A percentile compares a stretch with the other conserved stretches of the same genome.
phyloP scores from a whole-genome alignment of 441 rosid genomes.

The Rhodomyrtus psidioides region DNA sequence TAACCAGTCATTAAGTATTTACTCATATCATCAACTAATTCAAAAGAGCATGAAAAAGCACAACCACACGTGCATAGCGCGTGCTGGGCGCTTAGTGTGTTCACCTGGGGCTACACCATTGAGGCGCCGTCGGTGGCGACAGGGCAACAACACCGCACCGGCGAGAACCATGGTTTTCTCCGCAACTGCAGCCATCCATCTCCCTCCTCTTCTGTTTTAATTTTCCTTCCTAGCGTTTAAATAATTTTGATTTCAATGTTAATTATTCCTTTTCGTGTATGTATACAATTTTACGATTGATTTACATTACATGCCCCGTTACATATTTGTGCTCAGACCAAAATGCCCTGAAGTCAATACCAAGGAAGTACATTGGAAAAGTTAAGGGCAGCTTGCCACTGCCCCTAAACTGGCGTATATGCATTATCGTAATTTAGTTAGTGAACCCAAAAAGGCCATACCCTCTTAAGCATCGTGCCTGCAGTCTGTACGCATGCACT shows the following conservation, averaged over 20 bases:
- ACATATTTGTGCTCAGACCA: not conserved
- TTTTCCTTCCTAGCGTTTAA: not conserved
- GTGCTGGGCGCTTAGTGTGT: not conserved
- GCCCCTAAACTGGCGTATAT: not conserved
- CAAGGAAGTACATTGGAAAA: not conserved
- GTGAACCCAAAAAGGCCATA: too few species aligned
- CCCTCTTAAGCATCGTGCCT: too few species aligned
- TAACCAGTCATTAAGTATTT: not conserved
- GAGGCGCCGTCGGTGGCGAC: accelerated
- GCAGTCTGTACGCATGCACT: too few species aligned
- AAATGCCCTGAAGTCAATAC: not conserved
- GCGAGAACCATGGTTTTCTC: not conserved
- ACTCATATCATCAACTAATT: not conserved
- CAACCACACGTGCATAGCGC: not conserved
- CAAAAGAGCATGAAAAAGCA: not conserved
- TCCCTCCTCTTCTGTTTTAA: not conserved
- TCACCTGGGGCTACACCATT: too few species aligned
- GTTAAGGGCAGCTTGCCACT: not conserved
- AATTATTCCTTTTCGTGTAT: not conserved
- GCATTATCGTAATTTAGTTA: too few species aligned
- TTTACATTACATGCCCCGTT: not conserved
- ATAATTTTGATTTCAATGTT: not conserved
- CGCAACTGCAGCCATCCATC: accelerated
- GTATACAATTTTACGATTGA: not conserved
- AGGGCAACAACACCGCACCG: accelerated